Base-by-base conservation (phyloP, 1,139 yeast species). In the Yamadazyma dendronema region DNA sequence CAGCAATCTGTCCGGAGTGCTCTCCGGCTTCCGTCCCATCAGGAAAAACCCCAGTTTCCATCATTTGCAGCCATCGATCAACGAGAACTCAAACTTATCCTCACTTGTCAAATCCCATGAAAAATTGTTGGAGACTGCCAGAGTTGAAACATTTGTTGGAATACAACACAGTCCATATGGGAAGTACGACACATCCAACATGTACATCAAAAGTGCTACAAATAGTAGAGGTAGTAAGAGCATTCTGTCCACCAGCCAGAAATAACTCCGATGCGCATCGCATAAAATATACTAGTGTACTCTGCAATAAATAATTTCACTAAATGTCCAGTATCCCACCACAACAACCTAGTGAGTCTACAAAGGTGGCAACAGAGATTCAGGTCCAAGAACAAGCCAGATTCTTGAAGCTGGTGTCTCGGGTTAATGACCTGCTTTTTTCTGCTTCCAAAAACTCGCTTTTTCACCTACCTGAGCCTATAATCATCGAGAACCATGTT, bases 101-200 rank as follows among this genome's bases (percentile, higher is more conserved):
- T 52, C 47, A 31, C 44, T 61, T 27, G 47, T 49, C 15, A 49
- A 52, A 19, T 49, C 56, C 2, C 66, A 62, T 33, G 43, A 45
- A 7, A 48, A 49, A 6, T 35, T 62, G 12, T 37, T 62, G 36
- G 57, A 53, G 14, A 39, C 49, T 16, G 44, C 59, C 4, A 53
- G 50, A 15, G 51, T 53, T 32, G 49, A 55, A 23, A 42, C 47
- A 10, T 27, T 50, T 2, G 28, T 40, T 28, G 44, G 36, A 15
- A 31, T 24, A 6, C 30, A 33, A 9, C 28, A 53, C 4, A 59
- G 57, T 32, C 47, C 67, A 28, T 62, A 61, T 35, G 68, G 67
- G 1, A 46, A 43, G 35, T 56, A 51, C 24, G 53, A 57, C 17
- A 64, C 63, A 13, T 49, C 65, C 2, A 44, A 56, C 3, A 41